phyloP scores from a whole-genome alignment of 192 early-diverging fungal species.

The Linderina pennispora region DNA sequence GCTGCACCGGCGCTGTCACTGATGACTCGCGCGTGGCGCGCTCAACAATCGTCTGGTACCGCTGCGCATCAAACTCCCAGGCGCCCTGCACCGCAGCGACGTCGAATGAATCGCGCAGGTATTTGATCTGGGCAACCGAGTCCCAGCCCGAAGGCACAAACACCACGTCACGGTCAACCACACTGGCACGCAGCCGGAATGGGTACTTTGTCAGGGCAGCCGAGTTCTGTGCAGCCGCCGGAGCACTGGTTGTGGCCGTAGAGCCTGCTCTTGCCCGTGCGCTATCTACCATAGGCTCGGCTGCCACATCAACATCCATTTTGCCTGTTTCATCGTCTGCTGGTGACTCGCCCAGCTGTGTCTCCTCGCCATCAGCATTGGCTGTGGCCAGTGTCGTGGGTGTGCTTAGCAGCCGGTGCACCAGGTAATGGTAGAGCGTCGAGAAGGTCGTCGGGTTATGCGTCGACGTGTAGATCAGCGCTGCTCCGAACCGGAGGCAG shows the following conservation, averaged over 20 bases:
- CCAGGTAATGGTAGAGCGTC: constrained; percentile 72
- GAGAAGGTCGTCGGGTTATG: constrained; percentile 69
- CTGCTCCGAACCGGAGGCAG: constrained; percentile 85
- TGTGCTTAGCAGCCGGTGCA: constrained; percentile 58
- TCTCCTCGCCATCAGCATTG: constrained; percentile 3
- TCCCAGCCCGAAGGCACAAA: constrained; percentile 94
- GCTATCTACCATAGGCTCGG: constrained; percentile 1
- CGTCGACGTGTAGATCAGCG: constrained; percentile 85
- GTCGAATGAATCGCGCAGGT: constrained; percentile 69
- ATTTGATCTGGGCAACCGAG: constrained; percentile 78
- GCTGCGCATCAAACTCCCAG: constrained; percentile 55
- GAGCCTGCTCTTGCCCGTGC: not conserved
- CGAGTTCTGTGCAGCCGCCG: not conserved
- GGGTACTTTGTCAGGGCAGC: constrained; percentile 30
- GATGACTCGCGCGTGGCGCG: constrained; percentile 10
- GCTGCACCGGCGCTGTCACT: not conserved
- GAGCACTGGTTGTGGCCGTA: not conserved
- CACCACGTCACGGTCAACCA: constrained; percentile 83
- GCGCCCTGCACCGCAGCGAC: constrained; percentile 54
- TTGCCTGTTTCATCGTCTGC: not conserved
- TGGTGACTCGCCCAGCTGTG: constrained; percentile 1
- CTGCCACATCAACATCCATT: not conserved
- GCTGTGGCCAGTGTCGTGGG: constrained; percentile 15
- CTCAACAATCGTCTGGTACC: constrained; percentile 25
- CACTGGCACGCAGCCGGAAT: constrained; percentile 66